These are phyloP conservation scores for Luzula sylvatica DNA, from an alignment of 176 grass and related monocot species.

Conservation along the genomic window DNA sequence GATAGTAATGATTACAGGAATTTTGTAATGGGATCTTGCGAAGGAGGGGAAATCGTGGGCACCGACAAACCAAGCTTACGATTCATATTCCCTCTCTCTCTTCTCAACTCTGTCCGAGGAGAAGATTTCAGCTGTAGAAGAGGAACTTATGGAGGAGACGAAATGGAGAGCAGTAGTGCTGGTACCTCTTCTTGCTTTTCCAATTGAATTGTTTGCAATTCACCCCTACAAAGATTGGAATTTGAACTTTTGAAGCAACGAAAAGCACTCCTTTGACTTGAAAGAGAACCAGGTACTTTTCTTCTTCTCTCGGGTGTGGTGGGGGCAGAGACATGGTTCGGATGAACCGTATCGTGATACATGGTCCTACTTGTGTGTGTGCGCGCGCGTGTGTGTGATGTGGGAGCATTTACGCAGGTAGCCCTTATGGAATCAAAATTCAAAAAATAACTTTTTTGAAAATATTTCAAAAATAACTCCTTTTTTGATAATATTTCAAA, in stretches of 20 bases:
- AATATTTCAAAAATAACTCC: too few species aligned
- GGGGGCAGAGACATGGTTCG: not conserved
- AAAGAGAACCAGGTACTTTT: not conserved
- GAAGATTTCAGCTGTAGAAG: not conserved
- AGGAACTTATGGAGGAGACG: not conserved
- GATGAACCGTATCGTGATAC: not conserved
- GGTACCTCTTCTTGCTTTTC: not conserved
- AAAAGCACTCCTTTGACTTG: not conserved
- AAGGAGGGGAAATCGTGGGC: slow-evolving; percentile 45
- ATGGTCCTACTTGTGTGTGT: too few species aligned
- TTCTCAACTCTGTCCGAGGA: not conserved
- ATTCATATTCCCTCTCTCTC: not conserved
- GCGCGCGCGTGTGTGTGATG: too few species aligned
- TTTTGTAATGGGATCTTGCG: slow-evolving; percentile 55
- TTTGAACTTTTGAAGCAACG: not conserved
- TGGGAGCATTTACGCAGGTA: too few species aligned
- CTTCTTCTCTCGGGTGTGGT: not conserved
- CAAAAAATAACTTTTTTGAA: too few species aligned
- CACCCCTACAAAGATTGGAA: not conserved
- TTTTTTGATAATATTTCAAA: too few species aligned
- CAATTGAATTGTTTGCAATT: not conserved
- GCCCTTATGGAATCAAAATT: too few species aligned
- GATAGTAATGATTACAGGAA: slow-evolving; percentile 47
- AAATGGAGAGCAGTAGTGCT: not conserved
- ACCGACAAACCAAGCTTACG: slow-evolving; percentile 2